Conservation (phyloP, 2,329 filamentous ascomycete genomes). For the Phialemoniopsis sp. region DNA sequence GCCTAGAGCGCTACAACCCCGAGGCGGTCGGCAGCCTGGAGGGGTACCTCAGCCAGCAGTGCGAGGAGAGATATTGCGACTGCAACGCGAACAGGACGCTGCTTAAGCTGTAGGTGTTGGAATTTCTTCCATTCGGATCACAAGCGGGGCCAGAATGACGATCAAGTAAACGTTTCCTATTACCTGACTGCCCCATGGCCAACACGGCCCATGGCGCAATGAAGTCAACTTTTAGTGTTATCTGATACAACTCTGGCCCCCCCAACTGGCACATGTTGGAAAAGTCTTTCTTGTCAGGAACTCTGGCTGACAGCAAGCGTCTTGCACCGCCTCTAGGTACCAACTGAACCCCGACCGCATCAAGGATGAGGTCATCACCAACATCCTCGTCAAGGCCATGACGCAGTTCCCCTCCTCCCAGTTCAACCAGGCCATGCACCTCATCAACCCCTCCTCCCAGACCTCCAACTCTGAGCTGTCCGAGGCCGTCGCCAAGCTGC, state of each 20-base stretch:
- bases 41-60: conserved; percentile 91
- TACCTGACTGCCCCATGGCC: conserved; percentile 71
- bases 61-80: conserved; percentile 91
- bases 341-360: conserved; percentile 99
- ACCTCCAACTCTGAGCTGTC: conserved; percentile 66
- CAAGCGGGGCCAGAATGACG: conserved; percentile 56
- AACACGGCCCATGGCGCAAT: conserved; percentile 50
- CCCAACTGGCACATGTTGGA: not conserved
- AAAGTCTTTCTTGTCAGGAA: not conserved
- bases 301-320: conserved; percentile 7
- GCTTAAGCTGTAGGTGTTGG: conserved; percentile 82
- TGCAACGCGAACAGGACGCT: conserved; percentile 95
- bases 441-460: conserved; percentile 79
- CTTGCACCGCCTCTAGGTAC: conserved; percentile 58
- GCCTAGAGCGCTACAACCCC: conserved; percentile 96
- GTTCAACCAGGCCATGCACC: conserved; percentile 89
- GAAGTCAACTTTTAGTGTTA: conserved; percentile 72
- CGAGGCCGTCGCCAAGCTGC: conserved; percentile 88
- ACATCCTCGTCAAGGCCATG: conserved; percentile 96
- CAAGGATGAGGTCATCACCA: conserved; percentile 96
- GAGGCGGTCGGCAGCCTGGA: conserved; percentile 93
- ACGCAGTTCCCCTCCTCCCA: conserved; percentile 96
- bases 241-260: conserved; percentile 51
- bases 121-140: conserved; percentile 8
- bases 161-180: conserved; percentile 95